A percentile compares a stretch with the other conserved stretches of the same genome.
Evolutionary conservation across 352 stramenopile genomes (phyloP).

Genomic region (Phytophthora fragariaefolia): DNA sequence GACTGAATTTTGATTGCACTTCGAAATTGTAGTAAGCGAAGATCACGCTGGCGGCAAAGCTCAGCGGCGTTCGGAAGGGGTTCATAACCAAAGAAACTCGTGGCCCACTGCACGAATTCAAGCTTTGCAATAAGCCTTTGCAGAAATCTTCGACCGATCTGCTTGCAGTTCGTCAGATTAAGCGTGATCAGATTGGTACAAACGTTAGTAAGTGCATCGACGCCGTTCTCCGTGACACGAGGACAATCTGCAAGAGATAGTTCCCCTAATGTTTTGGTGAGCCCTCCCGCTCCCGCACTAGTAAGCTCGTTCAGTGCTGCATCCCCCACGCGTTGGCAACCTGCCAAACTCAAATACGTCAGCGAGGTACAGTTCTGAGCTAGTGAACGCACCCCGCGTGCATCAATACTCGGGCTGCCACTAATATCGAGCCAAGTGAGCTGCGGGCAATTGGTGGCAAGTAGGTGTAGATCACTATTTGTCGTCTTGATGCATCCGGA

Average conservation of each 20-base stretch:
- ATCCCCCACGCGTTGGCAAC: slow-evolving; percentile 83
- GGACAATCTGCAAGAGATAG: slow-evolving; percentile 76
- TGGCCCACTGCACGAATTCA: slow-evolving; percentile 85
- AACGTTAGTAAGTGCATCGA: slow-evolving; percentile 59
- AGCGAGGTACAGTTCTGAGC: slow-evolving; percentile 63
- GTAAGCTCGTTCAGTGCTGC: slow-evolving; percentile 59
- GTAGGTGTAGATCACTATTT: slow-evolving; percentile 69
- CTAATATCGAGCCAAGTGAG: slow-evolving; percentile 88
- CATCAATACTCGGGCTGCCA: slow-evolving; percentile 72
- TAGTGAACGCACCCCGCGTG: slow-evolving; percentile 61
- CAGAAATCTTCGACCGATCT: slow-evolving; percentile 77
- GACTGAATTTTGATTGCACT: slow-evolving; percentile 82
- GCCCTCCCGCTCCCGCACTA: slow-evolving; percentile 25
- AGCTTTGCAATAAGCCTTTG: slow-evolving; percentile 75
- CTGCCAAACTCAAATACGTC: slow-evolving; percentile 75
- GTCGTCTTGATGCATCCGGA: slow-evolving; percentile 83
- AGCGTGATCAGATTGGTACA: slow-evolving; percentile 86
- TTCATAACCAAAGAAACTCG: slow-evolving; percentile 87
- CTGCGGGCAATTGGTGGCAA: slow-evolving; percentile 57
- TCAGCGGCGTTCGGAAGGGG: slow-evolving; percentile 83
- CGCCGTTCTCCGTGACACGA: slow-evolving; percentile 73
- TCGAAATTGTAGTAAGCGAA: slow-evolving; percentile 42
- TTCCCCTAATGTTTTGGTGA: slow-evolving; percentile 41
- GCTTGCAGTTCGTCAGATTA: slow-evolving; percentile 82
- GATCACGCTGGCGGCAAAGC: slow-evolving; percentile 70